Conservation (phyloP, 495 filamentous ascomycete genomes). For the Trichoderma asperelloides region DNA sequence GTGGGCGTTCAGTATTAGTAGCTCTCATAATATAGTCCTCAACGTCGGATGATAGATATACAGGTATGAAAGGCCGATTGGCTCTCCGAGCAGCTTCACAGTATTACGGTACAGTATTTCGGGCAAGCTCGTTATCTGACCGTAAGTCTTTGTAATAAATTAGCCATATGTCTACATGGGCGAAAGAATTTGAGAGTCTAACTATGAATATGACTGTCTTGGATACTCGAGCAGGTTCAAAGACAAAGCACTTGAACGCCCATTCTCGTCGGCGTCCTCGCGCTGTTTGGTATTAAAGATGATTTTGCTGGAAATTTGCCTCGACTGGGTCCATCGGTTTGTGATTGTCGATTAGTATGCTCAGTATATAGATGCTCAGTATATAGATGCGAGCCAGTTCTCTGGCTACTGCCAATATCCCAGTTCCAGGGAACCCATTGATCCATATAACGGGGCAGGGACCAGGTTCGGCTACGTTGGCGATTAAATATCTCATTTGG, state of each 20-base stretch:
- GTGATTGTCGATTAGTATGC: not conserved
- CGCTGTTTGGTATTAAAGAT: not conserved
- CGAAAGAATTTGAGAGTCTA: not conserved
- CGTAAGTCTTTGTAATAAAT: not conserved
- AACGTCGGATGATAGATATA: not conserved
- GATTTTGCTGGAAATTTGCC: not conserved
- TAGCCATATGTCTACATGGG: not conserved
- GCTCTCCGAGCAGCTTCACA: not conserved
- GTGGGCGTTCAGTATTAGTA: not conserved
- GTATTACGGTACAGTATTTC: not conserved
- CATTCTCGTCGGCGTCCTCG: not conserved
- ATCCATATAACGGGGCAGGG: not conserved
- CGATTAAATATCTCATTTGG: not conserved
- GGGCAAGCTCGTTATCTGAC: not conserved
- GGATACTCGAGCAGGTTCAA: not conserved
- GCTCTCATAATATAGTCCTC: not conserved
- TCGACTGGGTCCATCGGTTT: not conserved
- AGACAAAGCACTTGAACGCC: not conserved
- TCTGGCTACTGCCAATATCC: not conserved
- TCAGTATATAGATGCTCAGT: not conserved
- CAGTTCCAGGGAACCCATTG: not conserved
- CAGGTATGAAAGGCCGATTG: not conserved
- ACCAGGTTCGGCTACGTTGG: not conserved
- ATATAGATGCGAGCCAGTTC: not conserved
- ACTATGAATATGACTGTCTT: not conserved